phyloP scores from a whole-genome alignment of 306 rosid species.

The Clitoria ternatea region DNA sequence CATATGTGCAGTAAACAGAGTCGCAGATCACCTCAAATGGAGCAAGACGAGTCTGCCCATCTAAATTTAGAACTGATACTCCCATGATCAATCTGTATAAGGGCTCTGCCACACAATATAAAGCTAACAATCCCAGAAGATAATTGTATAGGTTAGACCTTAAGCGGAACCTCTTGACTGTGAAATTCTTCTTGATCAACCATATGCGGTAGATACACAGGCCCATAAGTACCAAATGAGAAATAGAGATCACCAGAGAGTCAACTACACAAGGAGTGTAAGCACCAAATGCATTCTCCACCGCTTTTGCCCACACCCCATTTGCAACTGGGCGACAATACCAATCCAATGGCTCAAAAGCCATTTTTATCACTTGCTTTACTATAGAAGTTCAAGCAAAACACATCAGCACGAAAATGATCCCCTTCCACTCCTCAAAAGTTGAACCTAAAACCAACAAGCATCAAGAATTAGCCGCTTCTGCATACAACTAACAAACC shows the following conservation, averaged over 20 bases:
- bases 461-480: neutral
- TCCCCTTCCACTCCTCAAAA: constrained; percentile 27
- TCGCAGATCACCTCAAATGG: constrained; percentile 80
- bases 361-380: constrained; percentile 48
- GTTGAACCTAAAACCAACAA: constrained; percentile 24
- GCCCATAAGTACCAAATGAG: constrained; percentile 70
- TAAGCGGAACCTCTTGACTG: constrained; percentile 60
- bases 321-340: constrained; percentile 75
- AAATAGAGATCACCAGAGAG: constrained; percentile 56
- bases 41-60: constrained; percentile 72
- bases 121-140: constrained; percentile 64
- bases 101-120: constrained; percentile 70
- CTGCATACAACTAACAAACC: constrained; percentile 1
- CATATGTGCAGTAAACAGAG: constrained; percentile 6
- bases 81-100: constrained; percentile 82
- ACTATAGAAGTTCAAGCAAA: constrained; percentile 18
- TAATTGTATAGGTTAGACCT: constrained; percentile 78
- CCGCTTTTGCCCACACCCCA: constrained; percentile 77
- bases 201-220: constrained; percentile 75
- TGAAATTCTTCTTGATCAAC: constrained; percentile 66
- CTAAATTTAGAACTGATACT: constrained; percentile 69
- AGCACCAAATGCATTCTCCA: constrained; percentile 79
- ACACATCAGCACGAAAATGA: constrained; percentile 16
- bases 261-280: constrained; percentile 85
- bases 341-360: constrained; percentile 65